A percentile compares a stretch with the other conserved stretches of the same genome.
Conservation (phyloP, 192 early-diverging fungal genomes). For the Glomus cerebriforme region DNA sequence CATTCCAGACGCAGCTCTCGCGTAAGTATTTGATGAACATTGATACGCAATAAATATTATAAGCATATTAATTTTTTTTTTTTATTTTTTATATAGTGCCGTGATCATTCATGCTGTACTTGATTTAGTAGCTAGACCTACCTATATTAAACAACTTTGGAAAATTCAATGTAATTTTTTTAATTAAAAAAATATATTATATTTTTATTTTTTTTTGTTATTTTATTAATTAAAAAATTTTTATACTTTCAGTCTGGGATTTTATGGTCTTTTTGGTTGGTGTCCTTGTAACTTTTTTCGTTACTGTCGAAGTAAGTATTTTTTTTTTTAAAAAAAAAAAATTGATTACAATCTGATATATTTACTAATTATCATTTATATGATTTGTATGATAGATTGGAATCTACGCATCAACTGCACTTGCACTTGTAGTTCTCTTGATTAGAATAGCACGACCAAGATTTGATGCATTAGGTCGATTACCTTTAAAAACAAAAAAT, state of each 20-base stretch:
- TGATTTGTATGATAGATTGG: slow-evolving; percentile 55
- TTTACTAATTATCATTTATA: too few species aligned
- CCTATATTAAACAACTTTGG: slow-evolving; percentile 65
- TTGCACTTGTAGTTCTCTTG: slow-evolving; percentile 76
- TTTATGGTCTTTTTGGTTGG: slow-evolving; percentile 53
- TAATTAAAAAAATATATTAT: slow-evolving; percentile 18
- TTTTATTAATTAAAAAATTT: neutral
- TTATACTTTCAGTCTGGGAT: slow-evolving; percentile 44
- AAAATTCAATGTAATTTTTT: slow-evolving; percentile 47
- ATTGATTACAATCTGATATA: too few species aligned
- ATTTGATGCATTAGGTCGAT: slow-evolving; percentile 50
- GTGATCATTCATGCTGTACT: slow-evolving; percentile 87
- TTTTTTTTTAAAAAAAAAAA: slow-evolving; percentile 27
- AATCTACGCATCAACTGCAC: slow-evolving; percentile 76
- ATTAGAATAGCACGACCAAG: slow-evolving; percentile 77
- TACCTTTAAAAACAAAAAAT: slow-evolving; percentile 35
- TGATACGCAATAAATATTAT: too few species aligned
- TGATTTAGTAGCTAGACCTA: slow-evolving; percentile 69
- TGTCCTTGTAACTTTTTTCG: slow-evolving; percentile 63
- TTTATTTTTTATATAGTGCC: slow-evolving; percentile 43
- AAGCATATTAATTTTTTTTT: neutral
- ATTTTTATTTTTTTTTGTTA: slow-evolving; percentile 46
- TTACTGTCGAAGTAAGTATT: slow-evolving; percentile 54
- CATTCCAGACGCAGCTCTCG: slow-evolving; percentile 78
- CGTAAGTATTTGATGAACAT: slow-evolving; percentile 34